Conservation (phyloP, 805 yeast species). For the Candida dajiaensis region DNA sequence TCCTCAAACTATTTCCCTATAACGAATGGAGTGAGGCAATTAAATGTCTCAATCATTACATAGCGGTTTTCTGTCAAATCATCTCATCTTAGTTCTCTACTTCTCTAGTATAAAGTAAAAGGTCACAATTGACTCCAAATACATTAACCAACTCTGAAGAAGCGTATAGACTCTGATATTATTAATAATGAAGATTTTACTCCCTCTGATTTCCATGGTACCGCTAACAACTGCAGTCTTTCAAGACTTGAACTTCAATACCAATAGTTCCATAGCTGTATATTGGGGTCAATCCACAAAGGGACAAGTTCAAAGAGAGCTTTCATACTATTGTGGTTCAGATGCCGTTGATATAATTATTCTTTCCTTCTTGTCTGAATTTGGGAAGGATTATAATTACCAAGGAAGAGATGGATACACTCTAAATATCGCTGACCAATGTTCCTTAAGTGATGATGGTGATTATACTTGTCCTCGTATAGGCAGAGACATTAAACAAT, state of each 20-base stretch:
- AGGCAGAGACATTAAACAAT: conserved; percentile 63
- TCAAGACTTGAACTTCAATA: conserved; percentile 1
- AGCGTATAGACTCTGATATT: no score
- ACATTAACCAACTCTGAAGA: no score
- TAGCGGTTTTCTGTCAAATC: neutral
- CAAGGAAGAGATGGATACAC: conserved; percentile 21
- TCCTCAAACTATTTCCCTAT: no score
- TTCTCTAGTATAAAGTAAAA: neutral
- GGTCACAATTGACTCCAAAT: neutral
- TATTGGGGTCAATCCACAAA: conserved; percentile 76
- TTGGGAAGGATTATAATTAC: conserved; percentile 11
- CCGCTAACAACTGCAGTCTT: conserved; percentile 1
- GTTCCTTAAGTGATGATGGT: conserved; percentile 30
- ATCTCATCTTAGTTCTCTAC: neutral
- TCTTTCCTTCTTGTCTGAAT: conserved; percentile 48
- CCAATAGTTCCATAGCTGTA: conserved; percentile 37
- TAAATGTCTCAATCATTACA: no score
- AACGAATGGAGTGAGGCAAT: no score
- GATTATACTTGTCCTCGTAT: conserved; percentile 41
- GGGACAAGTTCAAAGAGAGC: conserved; percentile 36
- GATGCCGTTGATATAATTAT: conserved; percentile 67
- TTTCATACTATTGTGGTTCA: conserved; percentile 54
- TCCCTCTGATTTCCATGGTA: neutral
- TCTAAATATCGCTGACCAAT: conserved; percentile 51
- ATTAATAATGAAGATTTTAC: neutral